Evolutionary conservation across 148 eudicot species (phyloP).

Genomic region (Chenopodium berlandieri): DNA sequence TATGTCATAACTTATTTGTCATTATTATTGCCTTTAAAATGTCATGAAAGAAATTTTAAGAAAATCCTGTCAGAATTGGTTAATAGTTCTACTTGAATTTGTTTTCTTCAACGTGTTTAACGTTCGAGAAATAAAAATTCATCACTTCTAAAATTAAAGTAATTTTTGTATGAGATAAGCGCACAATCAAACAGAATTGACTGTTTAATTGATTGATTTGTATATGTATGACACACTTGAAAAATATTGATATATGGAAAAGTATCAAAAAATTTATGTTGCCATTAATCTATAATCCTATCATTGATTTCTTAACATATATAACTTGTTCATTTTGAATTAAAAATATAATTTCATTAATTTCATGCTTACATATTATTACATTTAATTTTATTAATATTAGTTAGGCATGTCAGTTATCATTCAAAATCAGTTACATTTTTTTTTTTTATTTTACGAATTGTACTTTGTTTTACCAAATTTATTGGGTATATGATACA

Average conservation of each 20-base stretch:
- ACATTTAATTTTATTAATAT: background rate
- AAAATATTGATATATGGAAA: background rate
- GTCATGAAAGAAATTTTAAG: background rate
- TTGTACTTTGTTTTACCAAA: too few species aligned
- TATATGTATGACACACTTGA: too few species aligned
- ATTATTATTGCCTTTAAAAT: background rate
- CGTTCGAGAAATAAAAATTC: too few species aligned
- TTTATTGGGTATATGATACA: background rate
- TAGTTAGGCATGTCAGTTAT: background rate
- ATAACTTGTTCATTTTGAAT: background rate
- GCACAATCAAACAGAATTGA: too few species aligned
- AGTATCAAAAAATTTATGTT: background rate
- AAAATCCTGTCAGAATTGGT: constrained; percentile 1
- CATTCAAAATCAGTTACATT: background rate
- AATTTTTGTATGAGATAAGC: too few species aligned
- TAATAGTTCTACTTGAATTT: background rate
- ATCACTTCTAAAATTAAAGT: too few species aligned
- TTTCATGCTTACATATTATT: background rate
- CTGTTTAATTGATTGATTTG: too few species aligned
- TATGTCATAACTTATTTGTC: background rate
- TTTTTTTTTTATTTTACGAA: background rate
- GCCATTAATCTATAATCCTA: background rate
- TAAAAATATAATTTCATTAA: background rate
- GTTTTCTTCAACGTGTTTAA: background rate
- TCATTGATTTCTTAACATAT: background rate